Percentiles rank a stretch among this genome's conserved stretches.
phyloP scores from a whole-genome alignment of 176 grass and related monocot genomes.

The Carex myosuroides region DNA sequence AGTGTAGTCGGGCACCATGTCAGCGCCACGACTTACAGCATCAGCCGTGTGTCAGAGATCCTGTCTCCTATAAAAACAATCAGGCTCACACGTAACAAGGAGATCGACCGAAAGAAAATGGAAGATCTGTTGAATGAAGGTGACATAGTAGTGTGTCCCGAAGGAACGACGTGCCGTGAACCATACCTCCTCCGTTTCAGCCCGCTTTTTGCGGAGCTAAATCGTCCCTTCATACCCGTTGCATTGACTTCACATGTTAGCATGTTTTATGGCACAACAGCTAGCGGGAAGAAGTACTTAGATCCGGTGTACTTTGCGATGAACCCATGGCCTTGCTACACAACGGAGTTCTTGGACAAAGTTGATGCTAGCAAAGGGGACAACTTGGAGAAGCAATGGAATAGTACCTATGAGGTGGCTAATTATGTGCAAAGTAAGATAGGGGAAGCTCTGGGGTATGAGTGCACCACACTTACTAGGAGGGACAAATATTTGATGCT shows the following conservation, averaged over 20 bases:
- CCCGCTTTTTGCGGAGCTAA: conserved; percentile 66
- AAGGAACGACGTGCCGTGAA: conserved; percentile 74
- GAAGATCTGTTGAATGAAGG: conserved; percentile 13
- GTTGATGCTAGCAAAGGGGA: background rate
- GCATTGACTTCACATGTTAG: conserved; percentile 37
- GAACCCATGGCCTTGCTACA: conserved; percentile 55
- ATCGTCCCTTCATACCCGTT: conserved; percentile 38
- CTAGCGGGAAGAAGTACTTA: conserved; percentile 49
- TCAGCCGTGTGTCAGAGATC: conserved; percentile 59
- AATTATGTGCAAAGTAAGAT: conserved; percentile 64
- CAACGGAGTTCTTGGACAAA: conserved; percentile 38
- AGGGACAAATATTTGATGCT: conserved; percentile 94
- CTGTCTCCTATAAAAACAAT: conserved; percentile 62
- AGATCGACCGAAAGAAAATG: conserved; percentile 42
- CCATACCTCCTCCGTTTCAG: conserved; percentile 79
- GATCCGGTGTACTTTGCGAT: conserved; percentile 55
- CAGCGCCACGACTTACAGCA: conserved; percentile 47
- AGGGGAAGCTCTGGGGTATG: conserved; percentile 43
- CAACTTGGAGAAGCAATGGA: background rate
- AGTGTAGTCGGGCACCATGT: conserved; percentile 22
- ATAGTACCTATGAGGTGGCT: conserved; percentile 29
- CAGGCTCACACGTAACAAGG: conserved; percentile 51
- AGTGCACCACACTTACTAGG: conserved; percentile 64
- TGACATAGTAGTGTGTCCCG: conserved; percentile 66
- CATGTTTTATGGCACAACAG: conserved; percentile 89